Percentiles rank a stretch among this genome's conserved stretches.
Conservation (phyloP, 164 flowering plant species). For the Taxillus chinensis region DNA sequence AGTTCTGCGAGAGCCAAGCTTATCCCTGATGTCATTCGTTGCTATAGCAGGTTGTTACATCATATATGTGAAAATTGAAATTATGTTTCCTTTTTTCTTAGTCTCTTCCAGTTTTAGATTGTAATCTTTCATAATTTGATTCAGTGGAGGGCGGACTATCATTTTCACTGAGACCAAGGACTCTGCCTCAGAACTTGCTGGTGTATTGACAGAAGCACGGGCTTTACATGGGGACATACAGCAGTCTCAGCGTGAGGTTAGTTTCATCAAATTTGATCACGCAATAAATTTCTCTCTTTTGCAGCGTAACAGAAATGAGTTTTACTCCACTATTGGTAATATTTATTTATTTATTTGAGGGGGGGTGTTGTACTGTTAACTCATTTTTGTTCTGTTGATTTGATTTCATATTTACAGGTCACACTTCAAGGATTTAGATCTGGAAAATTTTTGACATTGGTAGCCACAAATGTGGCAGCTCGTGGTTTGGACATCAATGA, state of each 20-base stretch:
- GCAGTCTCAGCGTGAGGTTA: slow-evolving; percentile 76
- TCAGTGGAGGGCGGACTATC: slow-evolving; percentile 82
- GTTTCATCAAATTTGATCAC: not conserved
- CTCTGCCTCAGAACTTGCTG: slow-evolving; percentile 66
- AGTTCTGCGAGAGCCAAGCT: slow-evolving; percentile 58
- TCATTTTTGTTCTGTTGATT: no score
- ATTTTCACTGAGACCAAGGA: slow-evolving; percentile 85
- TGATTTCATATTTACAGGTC: slow-evolving; percentile 29
- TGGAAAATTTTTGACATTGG: slow-evolving; percentile 76
- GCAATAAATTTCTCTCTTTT: no score
- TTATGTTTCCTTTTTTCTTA: not conserved
- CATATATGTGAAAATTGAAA: no score
- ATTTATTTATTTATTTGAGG: no score
- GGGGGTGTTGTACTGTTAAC: no score
- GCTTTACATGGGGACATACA: slow-evolving; percentile 95
- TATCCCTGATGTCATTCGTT: slow-evolving; percentile 84
- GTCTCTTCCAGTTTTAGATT: not conserved
- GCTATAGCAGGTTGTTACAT: slow-evolving; percentile 66
- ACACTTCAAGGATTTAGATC: slow-evolving; percentile 83
- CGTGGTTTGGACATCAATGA: slow-evolving; percentile 92
- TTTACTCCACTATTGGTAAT: no score
- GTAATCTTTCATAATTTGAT: not conserved
- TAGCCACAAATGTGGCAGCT: slow-evolving; percentile 97
- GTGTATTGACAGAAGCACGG: slow-evolving; percentile 64
- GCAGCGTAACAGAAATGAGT: no score